A percentile compares a stretch with the other conserved stretches of the same genome.
These are phyloP conservation scores for Cyclostephanos invisitatus DNA, from an alignment of 108 stramenopile species.

Conservation along the genomic window DNA sequence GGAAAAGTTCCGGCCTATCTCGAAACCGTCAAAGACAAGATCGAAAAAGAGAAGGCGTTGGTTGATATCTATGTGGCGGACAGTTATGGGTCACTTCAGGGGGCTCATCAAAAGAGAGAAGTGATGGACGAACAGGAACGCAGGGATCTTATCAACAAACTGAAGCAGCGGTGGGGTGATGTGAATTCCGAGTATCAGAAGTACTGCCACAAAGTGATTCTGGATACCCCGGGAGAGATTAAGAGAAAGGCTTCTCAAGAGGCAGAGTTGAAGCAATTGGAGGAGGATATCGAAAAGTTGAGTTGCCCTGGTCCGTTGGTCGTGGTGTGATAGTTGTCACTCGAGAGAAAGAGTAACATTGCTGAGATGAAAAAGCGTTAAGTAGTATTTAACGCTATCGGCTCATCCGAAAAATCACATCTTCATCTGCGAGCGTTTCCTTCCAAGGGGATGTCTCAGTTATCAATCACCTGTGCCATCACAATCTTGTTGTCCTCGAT, in stretches of 20 bases:
- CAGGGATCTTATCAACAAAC: conserved; percentile 52
- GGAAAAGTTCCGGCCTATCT: conserved; percentile 85
- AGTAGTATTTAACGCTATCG: neutral
- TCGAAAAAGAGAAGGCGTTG: conserved; percentile 72
- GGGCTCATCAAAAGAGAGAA: conserved; percentile 36
- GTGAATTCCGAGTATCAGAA: conserved; percentile 79
- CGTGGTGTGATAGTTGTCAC: conserved; percentile 6
- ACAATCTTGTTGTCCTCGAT: neutral
- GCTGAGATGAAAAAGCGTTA: neutral
- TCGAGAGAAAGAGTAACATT: conserved; percentile 12
- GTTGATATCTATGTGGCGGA: conserved; percentile 70
- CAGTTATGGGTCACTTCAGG: conserved; percentile 51
- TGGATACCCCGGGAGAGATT: conserved; percentile 67
- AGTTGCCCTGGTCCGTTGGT: conserved; percentile 48
- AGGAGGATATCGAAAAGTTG: conserved; percentile 65
- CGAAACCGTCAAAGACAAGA: conserved; percentile 63
- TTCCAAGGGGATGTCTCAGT: neutral
- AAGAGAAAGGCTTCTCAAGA: conserved; percentile 71
- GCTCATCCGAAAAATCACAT: too few relatives aligned
- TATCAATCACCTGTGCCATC: neutral
- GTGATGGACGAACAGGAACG: conserved; percentile 69
- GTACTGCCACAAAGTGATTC: conserved; percentile 61
- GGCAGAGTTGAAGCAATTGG: conserved; percentile 66
- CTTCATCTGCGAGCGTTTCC: too few relatives aligned
- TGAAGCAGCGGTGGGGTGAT: conserved; percentile 80